Base-by-base conservation (phyloP, 495 filamentous ascomycete genomes). In the Annulohypoxylon nitens region DNA sequence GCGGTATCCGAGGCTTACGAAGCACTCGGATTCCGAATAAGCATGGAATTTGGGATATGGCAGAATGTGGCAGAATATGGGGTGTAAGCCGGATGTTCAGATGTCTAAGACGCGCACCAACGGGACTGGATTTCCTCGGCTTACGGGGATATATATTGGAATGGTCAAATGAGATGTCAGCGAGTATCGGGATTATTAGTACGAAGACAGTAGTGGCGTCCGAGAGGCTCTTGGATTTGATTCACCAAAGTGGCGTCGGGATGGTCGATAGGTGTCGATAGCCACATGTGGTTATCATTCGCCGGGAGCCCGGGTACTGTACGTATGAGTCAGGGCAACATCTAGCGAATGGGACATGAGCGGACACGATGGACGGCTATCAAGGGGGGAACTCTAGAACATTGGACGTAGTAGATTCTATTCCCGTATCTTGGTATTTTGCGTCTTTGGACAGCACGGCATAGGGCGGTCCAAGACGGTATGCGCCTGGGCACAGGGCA, bases 311-410 rank as follows among this genome's bases (percentile, higher is more conserved):
- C 37, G 63, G 57, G 62, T 41, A 45, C 14, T 11, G 62, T 41
- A 47, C 43, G 43, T 47, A 75, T 70, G 72, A 75, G 67, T 70
- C 72, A 70, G 72, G 67, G 72, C 58, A 70, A 70, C 12, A 70
- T 57, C 59, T 70, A 70, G 72, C 72, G 72, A 75, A 75, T 64
- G 59, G 50, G 61, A 74, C 67, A 70, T 70, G n/a, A n/a, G 3
- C 2, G 10, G 48, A 51, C 48, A 20, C 1, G 14, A 23, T 33
- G 25, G 14, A 55, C 55, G 47, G 65, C 65, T 47, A 61, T 57
- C 55, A 68, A 69, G 47, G 10, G 18, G 51, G 20, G 12, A 54
- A 58, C 61, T 57, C 33, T 50, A 48, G 30, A 48, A 37, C 34
- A 54, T 54, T 47, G 43, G 16, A 45, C 16, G 41, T 45, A 45